Conservation (phyloP, 1,284 basidiomycete species). For the Tilletia setariae region DNA sequence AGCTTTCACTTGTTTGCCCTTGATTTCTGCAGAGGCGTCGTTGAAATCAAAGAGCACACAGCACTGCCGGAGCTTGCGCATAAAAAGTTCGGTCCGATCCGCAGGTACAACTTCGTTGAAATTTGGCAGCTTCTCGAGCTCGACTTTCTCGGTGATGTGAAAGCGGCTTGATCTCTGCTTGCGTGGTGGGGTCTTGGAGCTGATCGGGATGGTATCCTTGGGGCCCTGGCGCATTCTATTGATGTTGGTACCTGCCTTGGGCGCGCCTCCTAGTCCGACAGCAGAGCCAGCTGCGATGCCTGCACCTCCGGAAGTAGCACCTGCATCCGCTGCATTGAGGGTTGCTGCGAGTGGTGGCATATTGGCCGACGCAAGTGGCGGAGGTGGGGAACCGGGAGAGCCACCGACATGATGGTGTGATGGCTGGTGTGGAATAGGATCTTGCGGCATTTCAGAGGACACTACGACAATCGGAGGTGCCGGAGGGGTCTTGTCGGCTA, state of each 20-base stretch:
- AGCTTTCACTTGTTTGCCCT: constrained; percentile 97
- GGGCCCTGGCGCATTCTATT: constrained; percentile 41
- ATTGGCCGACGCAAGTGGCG: constrained; percentile 30
- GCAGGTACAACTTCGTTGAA: constrained; percentile 85
- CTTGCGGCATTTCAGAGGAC: constrained; percentile 45
- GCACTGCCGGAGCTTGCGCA: constrained; percentile 93
- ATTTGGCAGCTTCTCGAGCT: constrained; percentile 89
- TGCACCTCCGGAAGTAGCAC: constrained; percentile 9
- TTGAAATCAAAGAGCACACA: constrained; percentile 98
- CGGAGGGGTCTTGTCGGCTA: constrained; percentile 45
- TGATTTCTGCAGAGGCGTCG: constrained; percentile 89
- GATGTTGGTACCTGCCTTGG: constrained; percentile 39
- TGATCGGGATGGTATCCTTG: constrained; percentile 51
- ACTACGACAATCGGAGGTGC: constrained; percentile 47
- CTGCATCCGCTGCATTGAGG: not conserved
- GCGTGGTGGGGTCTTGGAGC: constrained; percentile 49
- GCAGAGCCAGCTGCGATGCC: constrained; percentile 26
- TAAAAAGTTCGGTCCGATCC: constrained; percentile 85
- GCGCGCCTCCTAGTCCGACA: constrained; percentile 33
- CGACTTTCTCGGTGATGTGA: constrained; percentile 90
- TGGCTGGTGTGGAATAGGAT: constrained; percentile 41
- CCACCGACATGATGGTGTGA: constrained; percentile 36
- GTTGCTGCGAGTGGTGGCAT: constrained; percentile 30
- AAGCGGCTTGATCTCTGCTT: constrained; percentile 64
- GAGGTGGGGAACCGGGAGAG: constrained; percentile 37